Evolutionary conservation across 1,139 yeast species (phyloP), one percentile per base, ranked within the genome.

Genomic region (Spathaspora sp.): DNA sequence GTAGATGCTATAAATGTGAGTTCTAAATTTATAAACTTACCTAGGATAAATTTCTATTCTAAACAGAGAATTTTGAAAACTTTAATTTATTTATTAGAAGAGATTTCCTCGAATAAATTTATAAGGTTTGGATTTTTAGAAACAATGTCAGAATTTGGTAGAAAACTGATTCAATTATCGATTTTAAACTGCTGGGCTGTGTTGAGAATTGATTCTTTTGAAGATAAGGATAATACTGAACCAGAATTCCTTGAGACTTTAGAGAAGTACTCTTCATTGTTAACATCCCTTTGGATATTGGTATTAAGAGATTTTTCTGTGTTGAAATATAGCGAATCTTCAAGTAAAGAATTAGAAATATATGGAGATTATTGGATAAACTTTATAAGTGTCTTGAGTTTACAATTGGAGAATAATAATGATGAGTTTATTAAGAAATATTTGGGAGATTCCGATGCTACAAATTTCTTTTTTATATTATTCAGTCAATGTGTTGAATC

Each of bases 111-210:
- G 4, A 70, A 68, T 43, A 74, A 73, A 49, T 75, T 70, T 47
- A 52, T 74, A 24, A 65, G 65, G 51, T 75, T 74, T 57, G 75
- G 69, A 7, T 73, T 64, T 50, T 64, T 75, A 50, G 79, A 74
- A 50, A 65, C 62, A 41, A 65, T 73, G 70, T 70, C 77, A 7
- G 80, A 75, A 51, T 68, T 61, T 51, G 86, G 91, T 1, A 81
- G 81, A 51, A 80, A 81, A 43, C 80, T 84, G 49, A 76, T 89
- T 42, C 84, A 83, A 52, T 67, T 89, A 17, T 80, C 95, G 0
- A 80, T 89, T 37, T 71, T 93, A 51, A 85, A 89, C 51, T 83
- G 96, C 33, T 93, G 99, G 98, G 97, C 98, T 0, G 79, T 83
- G 43, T 68, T 93, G 43, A 82, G 81, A 47, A 78, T 87, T 29